A percentile compares a stretch with the other conserved stretches of the same genome.
Evolutionary conservation across 2,329 filamentous ascomycete species (phyloP).

Genomic region (Fusarium proliferatum): DNA sequence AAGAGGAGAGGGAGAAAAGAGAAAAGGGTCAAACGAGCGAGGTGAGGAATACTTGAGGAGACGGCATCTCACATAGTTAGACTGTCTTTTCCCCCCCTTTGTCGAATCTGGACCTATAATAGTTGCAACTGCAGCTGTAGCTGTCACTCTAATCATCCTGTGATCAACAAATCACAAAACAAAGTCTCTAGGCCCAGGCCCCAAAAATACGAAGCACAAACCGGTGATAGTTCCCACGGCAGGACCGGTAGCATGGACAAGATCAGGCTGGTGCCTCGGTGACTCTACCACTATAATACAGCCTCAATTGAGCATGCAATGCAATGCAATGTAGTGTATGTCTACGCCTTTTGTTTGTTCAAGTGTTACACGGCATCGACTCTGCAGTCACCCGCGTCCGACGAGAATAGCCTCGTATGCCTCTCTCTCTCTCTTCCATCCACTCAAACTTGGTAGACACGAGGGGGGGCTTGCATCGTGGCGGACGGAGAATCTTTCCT

Average conservation of each 20-base stretch:
- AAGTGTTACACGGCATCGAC: slow-evolving; percentile 41
- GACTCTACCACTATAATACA: slow-evolving; percentile 3
- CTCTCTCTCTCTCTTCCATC: background rate
- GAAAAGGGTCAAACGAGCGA: slow-evolving; percentile 13
- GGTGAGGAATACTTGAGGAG: slow-evolving; percentile 18
- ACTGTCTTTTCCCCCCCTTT: background rate
- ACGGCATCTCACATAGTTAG: background rate
- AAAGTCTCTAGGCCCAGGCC: background rate
- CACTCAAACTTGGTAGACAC: background rate
- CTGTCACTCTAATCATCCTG: background rate
- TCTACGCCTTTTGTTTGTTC: slow-evolving; percentile 10
- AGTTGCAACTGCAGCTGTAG: background rate
- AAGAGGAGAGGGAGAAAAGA: background rate
- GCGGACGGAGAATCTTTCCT: slow-evolving; percentile 12
- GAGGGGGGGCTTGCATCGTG: slow-evolving; percentile 26
- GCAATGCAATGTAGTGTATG: background rate
- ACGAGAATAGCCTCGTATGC: slow-evolving; percentile 53
- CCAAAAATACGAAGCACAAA: slow-evolving; percentile 28
- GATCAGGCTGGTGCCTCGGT: slow-evolving; percentile 39
- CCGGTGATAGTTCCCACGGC: slow-evolving; percentile 35
- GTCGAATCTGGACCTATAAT: background rate
- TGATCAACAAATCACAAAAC: slow-evolving; percentile 4
- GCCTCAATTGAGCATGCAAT: background rate
- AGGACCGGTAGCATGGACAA: slow-evolving; percentile 42
- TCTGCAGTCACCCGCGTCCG: slow-evolving; percentile 49